Conservation (phyloP, 2,329 filamentous ascomycete genomes). For the Aureobasidium sp. region DNA sequence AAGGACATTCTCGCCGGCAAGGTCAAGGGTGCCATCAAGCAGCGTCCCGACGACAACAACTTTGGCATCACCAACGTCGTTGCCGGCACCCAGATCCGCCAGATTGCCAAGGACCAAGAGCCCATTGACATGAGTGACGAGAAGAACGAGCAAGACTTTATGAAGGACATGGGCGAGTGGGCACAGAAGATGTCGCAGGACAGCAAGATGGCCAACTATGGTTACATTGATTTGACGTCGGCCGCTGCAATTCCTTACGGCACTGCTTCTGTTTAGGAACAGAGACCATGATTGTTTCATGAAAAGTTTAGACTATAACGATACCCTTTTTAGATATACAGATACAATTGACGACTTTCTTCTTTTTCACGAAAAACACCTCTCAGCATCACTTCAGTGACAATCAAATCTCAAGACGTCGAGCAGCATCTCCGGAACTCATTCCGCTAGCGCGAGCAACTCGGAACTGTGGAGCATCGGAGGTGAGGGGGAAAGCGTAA, state of each 20-base stretch:
- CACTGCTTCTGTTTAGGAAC: slow-evolving; percentile 13
- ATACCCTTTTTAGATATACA: slow-evolving; percentile 7
- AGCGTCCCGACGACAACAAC: slow-evolving; percentile 43
- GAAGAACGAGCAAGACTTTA: slow-evolving; percentile 42
- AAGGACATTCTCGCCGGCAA: slow-evolving; percentile 41
- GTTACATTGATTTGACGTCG: slow-evolving; percentile 40
- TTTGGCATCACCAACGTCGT: slow-evolving; percentile 44
- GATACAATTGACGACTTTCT: slow-evolving; percentile 4
- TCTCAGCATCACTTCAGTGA: neutral
- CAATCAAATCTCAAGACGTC: too few species aligned
- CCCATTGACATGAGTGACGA: slow-evolving; percentile 47
- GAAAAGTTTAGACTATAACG: slow-evolving; percentile 3
- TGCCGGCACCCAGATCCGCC: slow-evolving; percentile 46
- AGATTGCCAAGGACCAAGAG: slow-evolving; percentile 47
- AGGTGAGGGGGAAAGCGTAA: neutral
- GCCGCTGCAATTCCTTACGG: slow-evolving; percentile 34
- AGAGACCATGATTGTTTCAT: neutral
- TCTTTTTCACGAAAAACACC: neutral
- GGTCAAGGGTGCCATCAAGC: slow-evolving; percentile 43
- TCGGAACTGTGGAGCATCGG: neutral
- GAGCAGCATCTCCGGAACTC: neutral
- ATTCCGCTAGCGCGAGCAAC: neutral
- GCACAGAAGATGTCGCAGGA: slow-evolving; percentile 35
- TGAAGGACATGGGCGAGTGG: slow-evolving; percentile 44
- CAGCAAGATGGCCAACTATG: slow-evolving; percentile 35